These are phyloP conservation scores for Hemerocallis citrina DNA, from an alignment of 106 monocot species.

Conservation along the genomic window DNA sequence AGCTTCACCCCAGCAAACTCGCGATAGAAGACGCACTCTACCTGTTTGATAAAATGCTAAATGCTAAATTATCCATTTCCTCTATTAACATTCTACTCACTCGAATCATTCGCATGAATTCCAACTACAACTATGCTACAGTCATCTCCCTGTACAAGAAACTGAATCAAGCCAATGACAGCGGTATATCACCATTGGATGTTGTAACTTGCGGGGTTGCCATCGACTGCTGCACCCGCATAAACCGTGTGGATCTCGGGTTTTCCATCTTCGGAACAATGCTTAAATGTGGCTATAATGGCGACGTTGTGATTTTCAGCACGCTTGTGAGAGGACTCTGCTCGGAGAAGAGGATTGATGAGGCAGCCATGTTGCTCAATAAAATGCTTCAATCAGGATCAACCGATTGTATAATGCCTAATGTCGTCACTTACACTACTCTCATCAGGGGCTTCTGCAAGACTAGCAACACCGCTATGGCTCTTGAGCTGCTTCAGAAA, in stretches of 20 bases:
- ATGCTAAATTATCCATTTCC: too few relatives aligned
- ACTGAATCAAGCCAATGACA: slow-evolving; percentile 4
- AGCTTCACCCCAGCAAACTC: too few relatives aligned
- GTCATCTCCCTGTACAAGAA: slow-evolving; percentile 10
- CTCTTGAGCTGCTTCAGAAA: too few relatives aligned
- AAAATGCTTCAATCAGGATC: slow-evolving; percentile 11
- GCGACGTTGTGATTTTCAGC: slow-evolving; percentile 22
- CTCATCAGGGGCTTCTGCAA: too few relatives aligned
- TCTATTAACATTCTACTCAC: too few relatives aligned
- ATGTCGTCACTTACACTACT: background rate
- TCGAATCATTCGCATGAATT: too few relatives aligned
- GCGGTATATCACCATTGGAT: slow-evolving; percentile 4
- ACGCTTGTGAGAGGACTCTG: slow-evolving; percentile 33
- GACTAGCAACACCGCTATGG: too few relatives aligned
- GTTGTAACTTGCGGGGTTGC: slow-evolving; percentile 3
- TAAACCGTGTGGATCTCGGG: slow-evolving; percentile 6
- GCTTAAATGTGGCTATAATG: slow-evolving; percentile 14
- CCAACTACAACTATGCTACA: too few relatives aligned
- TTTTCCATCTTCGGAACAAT: slow-evolving; percentile 10
- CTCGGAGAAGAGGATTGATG: slow-evolving; percentile 7
- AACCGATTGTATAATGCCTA: too few relatives aligned
- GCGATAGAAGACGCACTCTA: too few relatives aligned
- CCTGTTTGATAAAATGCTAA: too few relatives aligned
- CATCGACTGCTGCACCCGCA: slow-evolving; percentile 9
- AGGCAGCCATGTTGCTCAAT: slow-evolving; percentile 14